phyloP scores from a whole-genome alignment of 306 rosid genomes.

The Cajanus cajan region DNA sequence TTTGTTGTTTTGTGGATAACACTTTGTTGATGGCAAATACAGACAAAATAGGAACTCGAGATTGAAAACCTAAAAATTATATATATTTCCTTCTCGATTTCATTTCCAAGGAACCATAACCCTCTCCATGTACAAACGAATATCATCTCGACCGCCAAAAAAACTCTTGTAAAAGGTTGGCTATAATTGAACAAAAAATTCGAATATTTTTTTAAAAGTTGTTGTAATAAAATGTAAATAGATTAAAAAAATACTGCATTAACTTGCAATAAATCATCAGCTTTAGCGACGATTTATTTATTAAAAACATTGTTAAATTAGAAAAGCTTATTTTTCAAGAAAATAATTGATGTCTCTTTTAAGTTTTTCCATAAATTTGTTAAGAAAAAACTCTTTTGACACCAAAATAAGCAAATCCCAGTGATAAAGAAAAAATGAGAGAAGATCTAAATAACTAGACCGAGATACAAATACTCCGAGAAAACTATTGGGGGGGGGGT shows the following conservation, averaged over 20 bases:
- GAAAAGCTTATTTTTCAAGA: background rate
- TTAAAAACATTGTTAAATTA: background rate
- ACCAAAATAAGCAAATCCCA: background rate
- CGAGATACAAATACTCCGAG: background rate
- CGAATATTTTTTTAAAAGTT: background rate
- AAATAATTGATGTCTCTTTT: background rate
- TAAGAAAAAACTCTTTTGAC: background rate
- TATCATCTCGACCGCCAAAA: background rate
- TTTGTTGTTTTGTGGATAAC: constrained; percentile 13
- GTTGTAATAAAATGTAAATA: background rate
- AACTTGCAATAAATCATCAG: background rate
- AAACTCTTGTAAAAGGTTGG: background rate
- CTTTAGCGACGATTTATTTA: background rate
- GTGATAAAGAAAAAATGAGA: background rate
- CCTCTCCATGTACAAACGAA: background rate
- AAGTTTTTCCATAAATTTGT: background rate
- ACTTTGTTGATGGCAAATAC: background rate
- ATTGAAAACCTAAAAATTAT: background rate
- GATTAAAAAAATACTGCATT: background rate
- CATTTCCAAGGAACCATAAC: constrained; percentile 2
- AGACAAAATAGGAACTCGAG: background rate
- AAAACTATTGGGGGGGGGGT: background rate
- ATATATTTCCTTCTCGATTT: background rate
- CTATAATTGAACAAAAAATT: background rate
- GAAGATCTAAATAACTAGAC: background rate